Evolutionary conservation across 1,284 basidiomycete genomes (phyloP), one percentile per base, ranked within the genome.

Genomic region (Moniliophthora roreri): DNA sequence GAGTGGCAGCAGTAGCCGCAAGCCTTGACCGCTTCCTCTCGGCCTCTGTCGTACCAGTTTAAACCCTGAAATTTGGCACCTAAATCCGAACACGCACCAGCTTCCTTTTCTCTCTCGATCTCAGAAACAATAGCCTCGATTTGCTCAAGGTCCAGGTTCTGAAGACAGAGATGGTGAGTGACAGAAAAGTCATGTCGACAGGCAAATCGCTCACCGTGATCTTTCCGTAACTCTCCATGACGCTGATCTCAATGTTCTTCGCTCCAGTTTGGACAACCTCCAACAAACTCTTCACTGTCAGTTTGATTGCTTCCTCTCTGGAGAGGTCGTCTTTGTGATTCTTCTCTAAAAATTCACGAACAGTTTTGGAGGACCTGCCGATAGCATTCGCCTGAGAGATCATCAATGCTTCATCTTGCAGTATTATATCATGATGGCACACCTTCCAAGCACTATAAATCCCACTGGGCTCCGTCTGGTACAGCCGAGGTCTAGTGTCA

Each of bases 371-470:
- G 11, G 95, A 97, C 50, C 97, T 87, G 21, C 97, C 97, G 64
- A 99, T 98, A 5, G 97, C 93, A 67, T 95, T 97, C 16, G 97
- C 97, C 93, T 96, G 62, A 53, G 37, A 42, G 35, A 11, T 23
- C 3, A 4, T 28, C 36, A 54, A 28, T 58, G 50, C 32, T 50
- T 24, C 15, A 15, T 15, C 15, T 20, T 7, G 32, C 23, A 37
- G n/a, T n/a, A n/a, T n/a, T 47, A 13, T 28, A 36, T 2, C 54
- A 18, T 8, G 2, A 55, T 24, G 44, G 26, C 7, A 10, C 13
- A 92, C 94, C 86, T 99, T 99, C 97, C 97, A 99, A 21, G 94
- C 94, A 58, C 92, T 95, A 72, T 95, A 98, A 63, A 98, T 99
- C 23, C 97, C 97, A 64, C 91, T 93, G 0, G 97, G 97, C 70